Evolutionary conservation across 2,329 filamentous ascomycete species (phyloP).

Genomic region (Paecilomyces variotii): DNA sequence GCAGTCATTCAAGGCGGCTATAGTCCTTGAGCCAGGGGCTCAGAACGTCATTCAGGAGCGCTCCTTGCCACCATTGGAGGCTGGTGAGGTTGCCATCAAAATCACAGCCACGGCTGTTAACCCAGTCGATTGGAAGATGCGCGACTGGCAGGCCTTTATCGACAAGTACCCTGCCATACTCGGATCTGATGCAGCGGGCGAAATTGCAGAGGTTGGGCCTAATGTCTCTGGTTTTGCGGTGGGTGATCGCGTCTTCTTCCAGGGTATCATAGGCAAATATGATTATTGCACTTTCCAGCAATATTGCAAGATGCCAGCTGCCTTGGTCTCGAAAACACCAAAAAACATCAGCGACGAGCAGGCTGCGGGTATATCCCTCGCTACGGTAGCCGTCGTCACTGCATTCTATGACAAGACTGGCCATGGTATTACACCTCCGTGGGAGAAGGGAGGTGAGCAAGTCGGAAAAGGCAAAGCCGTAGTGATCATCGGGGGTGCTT

Average conservation of each 20-base stretch:
- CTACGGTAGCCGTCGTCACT: neutral
- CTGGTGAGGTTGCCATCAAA: slow-evolving; percentile 5
- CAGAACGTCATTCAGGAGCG: slow-evolving; percentile 11
- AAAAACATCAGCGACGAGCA: slow-evolving; percentile 20
- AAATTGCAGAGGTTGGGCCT: slow-evolving; percentile 7
- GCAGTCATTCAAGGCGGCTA: neutral
- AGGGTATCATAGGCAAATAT: slow-evolving; percentile 24
- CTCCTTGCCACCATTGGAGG: slow-evolving; percentile 10
- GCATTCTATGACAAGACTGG: neutral
- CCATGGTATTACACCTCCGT: slow-evolving; percentile 22
- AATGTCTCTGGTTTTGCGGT: slow-evolving; percentile 11
- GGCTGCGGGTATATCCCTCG: slow-evolving; percentile 16
- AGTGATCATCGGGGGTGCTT: slow-evolving; percentile 28
- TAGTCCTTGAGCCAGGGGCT: neutral
- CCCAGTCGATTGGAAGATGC: slow-evolving; percentile 22
- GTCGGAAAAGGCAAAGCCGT: slow-evolving; percentile 11
- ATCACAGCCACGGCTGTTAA: slow-evolving; percentile 14
- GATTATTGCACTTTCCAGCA: slow-evolving; percentile 29
- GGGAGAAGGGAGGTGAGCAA: slow-evolving; percentile 15
- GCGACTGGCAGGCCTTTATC: slow-evolving; percentile 16
- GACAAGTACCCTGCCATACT: slow-evolving; percentile 2
- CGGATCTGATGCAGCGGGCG: slow-evolving; percentile 16
- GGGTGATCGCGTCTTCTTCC: slow-evolving; percentile 27
- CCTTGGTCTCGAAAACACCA: slow-evolving; percentile 25
- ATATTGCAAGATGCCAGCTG: slow-evolving; percentile 27